These are phyloP conservation scores for Colletotrichum gigasporum DNA, from an alignment of 2,329 filamentous ascomycete species.

Conservation along the genomic window DNA sequence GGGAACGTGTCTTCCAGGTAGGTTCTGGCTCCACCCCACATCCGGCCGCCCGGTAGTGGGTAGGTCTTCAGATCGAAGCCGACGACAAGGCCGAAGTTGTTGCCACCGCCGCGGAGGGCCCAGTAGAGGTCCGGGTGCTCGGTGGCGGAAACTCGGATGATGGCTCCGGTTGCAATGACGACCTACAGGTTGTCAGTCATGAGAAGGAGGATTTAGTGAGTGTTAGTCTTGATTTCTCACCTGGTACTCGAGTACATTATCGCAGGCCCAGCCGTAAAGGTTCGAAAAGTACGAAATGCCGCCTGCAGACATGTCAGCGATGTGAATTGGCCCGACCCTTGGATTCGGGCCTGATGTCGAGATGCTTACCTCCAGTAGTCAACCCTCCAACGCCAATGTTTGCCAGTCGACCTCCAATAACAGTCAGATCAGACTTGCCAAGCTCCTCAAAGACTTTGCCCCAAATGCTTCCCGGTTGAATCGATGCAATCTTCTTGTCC, in stretches of 20 bases:
- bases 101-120: conserved; percentile 64
- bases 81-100: conserved; percentile 65
- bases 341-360: neutral
- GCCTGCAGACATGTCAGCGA: neutral
- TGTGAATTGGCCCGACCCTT: no score
- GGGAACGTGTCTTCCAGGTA: conserved; percentile 43
- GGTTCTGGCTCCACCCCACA: conserved; percentile 48
- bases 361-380: conserved; percentile 26
- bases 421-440: conserved; percentile 42
- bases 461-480: conserved; percentile 53
- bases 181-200: conserved; percentile 41
- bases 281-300: conserved; percentile 37
- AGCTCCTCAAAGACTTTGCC: conserved; percentile 48
- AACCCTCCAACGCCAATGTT: neutral
- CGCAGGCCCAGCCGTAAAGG: conserved; percentile 53
- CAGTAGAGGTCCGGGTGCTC: conserved; percentile 64
- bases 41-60: conserved; percentile 40
- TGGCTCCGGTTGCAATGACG: conserved; percentile 53
- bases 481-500: conserved; percentile 40
- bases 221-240: conserved; percentile 53
- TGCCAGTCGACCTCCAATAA: no score
- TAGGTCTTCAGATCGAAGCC: conserved; percentile 55
- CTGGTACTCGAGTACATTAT: conserved; percentile 52
- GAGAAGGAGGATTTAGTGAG: conserved; percentile 50
- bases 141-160: conserved; percentile 50